phyloP scores from a whole-genome alignment of 2,329 filamentous ascomycete species.

The Drechslerella dactyloides region DNA sequence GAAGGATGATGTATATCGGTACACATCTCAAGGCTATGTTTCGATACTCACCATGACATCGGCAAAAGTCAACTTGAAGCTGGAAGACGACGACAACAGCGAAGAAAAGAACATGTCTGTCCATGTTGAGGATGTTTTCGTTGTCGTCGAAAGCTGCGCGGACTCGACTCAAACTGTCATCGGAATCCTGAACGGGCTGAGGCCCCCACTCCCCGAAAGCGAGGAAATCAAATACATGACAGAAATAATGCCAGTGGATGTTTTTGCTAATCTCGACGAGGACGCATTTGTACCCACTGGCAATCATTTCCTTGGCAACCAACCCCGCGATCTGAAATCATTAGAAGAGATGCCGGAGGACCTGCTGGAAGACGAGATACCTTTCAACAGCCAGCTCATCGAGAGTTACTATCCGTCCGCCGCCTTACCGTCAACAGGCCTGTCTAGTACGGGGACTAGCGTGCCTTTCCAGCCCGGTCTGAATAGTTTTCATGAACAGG shows the following conservation, averaged over 20 bases:
- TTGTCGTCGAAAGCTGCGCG: conserved; percentile 92
- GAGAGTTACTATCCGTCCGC: conserved; percentile 65
- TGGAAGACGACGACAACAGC: conserved; percentile 65
- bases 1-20: conserved; percentile 61
- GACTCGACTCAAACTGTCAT: conserved; percentile 96
- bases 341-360: conserved; percentile 58
- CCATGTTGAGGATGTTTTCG: conserved; percentile 80
- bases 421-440: conserved; percentile 46
- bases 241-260: conserved; percentile 81
- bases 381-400: conserved; percentile 61
- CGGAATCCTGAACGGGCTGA: conserved; percentile 75
- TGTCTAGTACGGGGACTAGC: conserved; percentile 56
- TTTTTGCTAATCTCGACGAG: conserved; percentile 87
- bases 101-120: conserved; percentile 74
- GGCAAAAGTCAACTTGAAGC: conserved; percentile 71
- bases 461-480: conserved; percentile 56
- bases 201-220: conserved; percentile 81
- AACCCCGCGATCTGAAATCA: conserved; percentile 61
- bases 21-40: conserved; percentile 75
- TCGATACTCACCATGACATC: conserved; percentile 86
- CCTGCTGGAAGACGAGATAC: conserved; percentile 58
- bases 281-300: conserved; percentile 70
- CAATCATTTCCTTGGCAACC: conserved; percentile 29
- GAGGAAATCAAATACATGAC: conserved; percentile 86
- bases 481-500: conserved; percentile 64